phyloP scores from a whole-genome alignment of 202 grass and related monocot species.

The Zoysia matrella region DNA sequence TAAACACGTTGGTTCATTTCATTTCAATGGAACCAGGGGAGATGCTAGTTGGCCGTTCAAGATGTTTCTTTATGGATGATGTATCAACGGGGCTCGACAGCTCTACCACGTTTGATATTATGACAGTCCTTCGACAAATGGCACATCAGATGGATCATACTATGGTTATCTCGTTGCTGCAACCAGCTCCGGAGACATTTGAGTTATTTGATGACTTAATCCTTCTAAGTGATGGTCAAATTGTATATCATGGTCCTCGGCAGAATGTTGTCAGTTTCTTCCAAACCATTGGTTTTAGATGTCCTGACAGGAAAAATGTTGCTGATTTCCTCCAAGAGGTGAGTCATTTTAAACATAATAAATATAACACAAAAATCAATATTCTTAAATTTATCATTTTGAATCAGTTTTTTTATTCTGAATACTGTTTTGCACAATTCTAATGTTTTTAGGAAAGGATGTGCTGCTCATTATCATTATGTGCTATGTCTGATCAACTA shows the following conservation, averaged over 20 bases:
- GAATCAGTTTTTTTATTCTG: not conserved
- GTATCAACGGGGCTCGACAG: slow-evolving; percentile 97
- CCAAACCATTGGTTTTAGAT: slow-evolving; percentile 82
- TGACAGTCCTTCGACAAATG: slow-evolving; percentile 83
- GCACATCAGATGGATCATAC: slow-evolving; percentile 87
- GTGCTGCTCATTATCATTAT: too few species aligned
- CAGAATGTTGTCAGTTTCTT: slow-evolving; percentile 79
- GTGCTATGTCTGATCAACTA: too few species aligned
- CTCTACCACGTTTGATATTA: slow-evolving; percentile 83
- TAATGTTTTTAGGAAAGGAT: not conserved
- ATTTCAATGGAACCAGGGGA: slow-evolving; percentile 66
- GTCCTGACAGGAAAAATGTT: slow-evolving; percentile 84
- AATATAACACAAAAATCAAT: not conserved
- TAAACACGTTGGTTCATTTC: not conserved
- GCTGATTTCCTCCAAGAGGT: slow-evolving; percentile 98
- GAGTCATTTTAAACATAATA: slow-evolving; percentile 16
- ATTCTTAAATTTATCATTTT: not conserved
- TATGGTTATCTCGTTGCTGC: slow-evolving; percentile 90
- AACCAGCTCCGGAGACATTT: slow-evolving; percentile 85
- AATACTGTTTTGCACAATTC: not conserved
- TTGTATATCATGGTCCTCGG: slow-evolving; percentile 89
- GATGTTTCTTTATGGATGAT: slow-evolving; percentile 97
- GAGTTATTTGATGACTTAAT: slow-evolving; percentile 96
- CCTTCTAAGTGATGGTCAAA: slow-evolving; percentile 87
- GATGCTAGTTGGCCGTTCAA: slow-evolving; percentile 89